Base-by-base conservation (phyloP, 345 rosid species). In the Mallotus nudiflorus region DNA sequence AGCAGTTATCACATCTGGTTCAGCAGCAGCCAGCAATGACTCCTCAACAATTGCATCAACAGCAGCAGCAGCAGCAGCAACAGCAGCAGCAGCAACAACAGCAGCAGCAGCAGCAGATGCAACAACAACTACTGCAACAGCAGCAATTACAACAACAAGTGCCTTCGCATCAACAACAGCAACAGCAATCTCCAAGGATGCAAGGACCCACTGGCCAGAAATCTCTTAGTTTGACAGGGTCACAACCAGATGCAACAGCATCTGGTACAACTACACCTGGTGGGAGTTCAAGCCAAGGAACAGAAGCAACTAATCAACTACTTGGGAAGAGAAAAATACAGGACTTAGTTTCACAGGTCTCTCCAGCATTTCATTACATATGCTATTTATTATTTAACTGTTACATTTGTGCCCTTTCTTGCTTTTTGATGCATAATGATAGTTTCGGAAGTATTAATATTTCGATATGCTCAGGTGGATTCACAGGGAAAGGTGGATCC, bases 281-380 rank as follows among this genome's bases (percentile, higher is more conserved):
- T 52, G 97, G 97, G 20, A 90, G 99, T 77, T 95, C 98, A n/a
- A 95, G 98, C 85, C 98, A 95, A 74, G 99, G 99, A 76, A 92
- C 96, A 50, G 99, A 89, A 79, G 98, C 96, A 56, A 88, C 97
- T 54, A 92, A 90, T 81, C 99, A 92, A 75, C 88, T 95, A 70
- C 99, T 89, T 78, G 99, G 99, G 56, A 95, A 95, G 82, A 88
- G 99, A 81, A 95, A 95, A 88, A 95, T 95, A 80, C 98, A 90
- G 77, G 99, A 95, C 77, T 81, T 95, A 66, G 99, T 95, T 76
- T 86, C 96, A 57, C 99, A 95, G 98, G 99, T 95, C 65, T 76
- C 39, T 69, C 62, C 56, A 53, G 42, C 46, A 28, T 74, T 72
- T 65, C 61, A 54, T 31, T 20, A 9, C 68, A 16, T 58, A 6